Percentiles rank a stretch among this genome's conserved stretches.
Conservation (phyloP, 2,329 filamentous ascomycete species). For the Fusarium proliferatum region DNA sequence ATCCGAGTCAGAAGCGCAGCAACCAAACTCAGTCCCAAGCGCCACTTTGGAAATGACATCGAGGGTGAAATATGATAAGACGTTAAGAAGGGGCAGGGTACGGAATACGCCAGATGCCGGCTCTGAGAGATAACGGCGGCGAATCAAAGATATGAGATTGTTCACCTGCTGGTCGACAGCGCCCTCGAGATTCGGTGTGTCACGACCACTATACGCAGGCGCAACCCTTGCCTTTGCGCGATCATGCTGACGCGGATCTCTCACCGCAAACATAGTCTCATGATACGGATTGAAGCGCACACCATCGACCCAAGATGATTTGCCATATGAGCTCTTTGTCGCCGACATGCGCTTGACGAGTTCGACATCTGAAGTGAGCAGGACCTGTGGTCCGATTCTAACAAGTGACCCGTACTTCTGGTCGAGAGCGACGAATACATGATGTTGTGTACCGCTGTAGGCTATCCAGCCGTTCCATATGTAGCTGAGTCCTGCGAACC, state of each 20-base stretch:
- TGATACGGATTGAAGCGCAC: background rate
- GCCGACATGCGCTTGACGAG: constrained; percentile 2
- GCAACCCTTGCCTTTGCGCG: background rate
- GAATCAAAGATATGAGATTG: background rate
- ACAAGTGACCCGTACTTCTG: constrained; percentile 2
- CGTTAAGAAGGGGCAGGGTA: background rate
- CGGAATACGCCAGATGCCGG: background rate
- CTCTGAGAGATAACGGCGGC: rapidly evolving
- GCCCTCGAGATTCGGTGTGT: background rate
- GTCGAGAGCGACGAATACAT: background rate
- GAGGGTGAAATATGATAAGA: background rate
- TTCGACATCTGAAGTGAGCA: background rate
- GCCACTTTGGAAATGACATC: constrained; percentile 7
- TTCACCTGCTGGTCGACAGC: background rate
- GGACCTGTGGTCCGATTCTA: background rate
- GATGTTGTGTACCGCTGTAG: background rate
- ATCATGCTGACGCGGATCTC: background rate
- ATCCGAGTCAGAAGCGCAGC: constrained; percentile 4
- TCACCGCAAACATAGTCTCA: background rate
- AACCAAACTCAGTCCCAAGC: background rate
- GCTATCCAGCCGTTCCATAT: background rate
- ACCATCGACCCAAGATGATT: background rate
- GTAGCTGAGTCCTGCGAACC: background rate
- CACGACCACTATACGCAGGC: background rate
- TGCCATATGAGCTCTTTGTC: background rate